These are phyloP conservation scores for Dorcoceras hygrometricum DNA, from an alignment of 257 asterid genomes.

Conservation along the genomic window DNA sequence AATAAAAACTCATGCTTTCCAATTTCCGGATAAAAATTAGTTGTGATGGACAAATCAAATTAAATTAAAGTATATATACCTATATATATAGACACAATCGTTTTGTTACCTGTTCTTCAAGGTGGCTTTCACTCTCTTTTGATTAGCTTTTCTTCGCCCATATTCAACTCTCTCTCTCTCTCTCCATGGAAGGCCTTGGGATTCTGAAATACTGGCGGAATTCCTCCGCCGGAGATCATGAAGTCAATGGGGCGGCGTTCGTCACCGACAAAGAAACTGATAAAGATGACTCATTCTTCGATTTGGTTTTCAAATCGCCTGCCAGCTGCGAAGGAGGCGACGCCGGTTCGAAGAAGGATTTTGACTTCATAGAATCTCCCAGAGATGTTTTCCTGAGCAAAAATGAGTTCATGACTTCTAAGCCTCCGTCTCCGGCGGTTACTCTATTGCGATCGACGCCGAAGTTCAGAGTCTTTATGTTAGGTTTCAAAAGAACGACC, in stretches of 20 bases:
- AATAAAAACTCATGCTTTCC: too few relatives aligned
- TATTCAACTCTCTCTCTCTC: neutral
- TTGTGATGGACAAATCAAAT: too few relatives aligned
- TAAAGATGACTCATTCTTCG: conserved; percentile 68
- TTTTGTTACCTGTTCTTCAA: neutral
- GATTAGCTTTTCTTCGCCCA: neutral
- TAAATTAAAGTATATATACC: conserved; percentile 28
- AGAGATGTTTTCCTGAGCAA: conserved; percentile 38
- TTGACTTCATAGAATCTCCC: conserved; percentile 41
- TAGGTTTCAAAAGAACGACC: neutral
- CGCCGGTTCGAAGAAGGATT: conserved; percentile 26
- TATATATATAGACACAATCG: too few relatives aligned
- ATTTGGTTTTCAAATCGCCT: conserved; percentile 54
- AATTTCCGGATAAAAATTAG: too few relatives aligned
- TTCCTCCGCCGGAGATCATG: conserved; percentile 31
- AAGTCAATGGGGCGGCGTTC: conserved; percentile 27
- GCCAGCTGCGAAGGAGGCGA: conserved; percentile 15
- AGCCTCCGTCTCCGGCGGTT: conserved; percentile 51
- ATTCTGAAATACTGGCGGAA: conserved; percentile 59
- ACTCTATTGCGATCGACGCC: conserved; percentile 50
- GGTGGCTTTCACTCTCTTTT: neutral
- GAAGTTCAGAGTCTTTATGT: conserved; percentile 8
- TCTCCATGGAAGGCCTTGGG: conserved; percentile 62
- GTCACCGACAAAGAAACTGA: conserved; percentile 36
- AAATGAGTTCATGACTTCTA: conserved; percentile 33